These are phyloP conservation scores for Wallacemonas sp. DNA, from an alignment of 208 protist genomes.

Conservation along the genomic window DNA sequence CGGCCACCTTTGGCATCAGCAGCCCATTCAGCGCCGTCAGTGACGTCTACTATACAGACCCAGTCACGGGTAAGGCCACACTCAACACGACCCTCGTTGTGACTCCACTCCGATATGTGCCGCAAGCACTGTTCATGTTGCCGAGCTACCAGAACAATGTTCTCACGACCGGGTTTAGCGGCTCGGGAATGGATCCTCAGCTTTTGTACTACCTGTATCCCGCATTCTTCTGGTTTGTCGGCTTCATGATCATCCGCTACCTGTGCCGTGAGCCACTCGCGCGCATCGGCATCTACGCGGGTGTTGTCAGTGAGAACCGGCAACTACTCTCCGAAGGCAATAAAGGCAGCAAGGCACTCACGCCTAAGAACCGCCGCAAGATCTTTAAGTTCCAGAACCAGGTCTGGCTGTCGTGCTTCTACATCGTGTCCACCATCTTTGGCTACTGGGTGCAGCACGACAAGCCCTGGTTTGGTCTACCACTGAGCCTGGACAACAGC, in stretches of 20 bases:
- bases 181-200: slow-evolving; percentile 47
- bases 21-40: slow-evolving; percentile 23
- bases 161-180: slow-evolving; percentile 17
- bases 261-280: slow-evolving; percentile 37
- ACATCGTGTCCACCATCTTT: slow-evolving; percentile 52
- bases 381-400: slow-evolving; percentile 80
- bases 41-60: slow-evolving; percentile 24
- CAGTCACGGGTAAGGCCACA: slow-evolving; percentile 13
- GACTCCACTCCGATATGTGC: slow-evolving; percentile 24
- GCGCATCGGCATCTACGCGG: slow-evolving; percentile 57
- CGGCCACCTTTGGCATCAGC: slow-evolving; percentile 22
- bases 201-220: slow-evolving; percentile 33
- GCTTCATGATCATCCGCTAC: slow-evolving; percentile 53
- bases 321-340: slow-evolving; percentile 23
- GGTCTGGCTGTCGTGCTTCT: slow-evolving; percentile 67
- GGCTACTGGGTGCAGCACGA: slow-evolving; percentile 50
- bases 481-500: slow-evolving; percentile 31
- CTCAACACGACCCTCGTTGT: slow-evolving; percentile 25
- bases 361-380: slow-evolving; percentile 30
- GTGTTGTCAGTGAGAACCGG: slow-evolving; percentile 46
- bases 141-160: slow-evolving; percentile 27
- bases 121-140: slow-evolving; percentile 25
- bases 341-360: slow-evolving; percentile 31
- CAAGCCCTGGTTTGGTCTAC: slow-evolving; percentile 64
- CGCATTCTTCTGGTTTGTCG: slow-evolving; percentile 43